phyloP scores from a whole-genome alignment of 2,329 filamentous ascomycete species.

The Rhynchosporium agropyri region DNA sequence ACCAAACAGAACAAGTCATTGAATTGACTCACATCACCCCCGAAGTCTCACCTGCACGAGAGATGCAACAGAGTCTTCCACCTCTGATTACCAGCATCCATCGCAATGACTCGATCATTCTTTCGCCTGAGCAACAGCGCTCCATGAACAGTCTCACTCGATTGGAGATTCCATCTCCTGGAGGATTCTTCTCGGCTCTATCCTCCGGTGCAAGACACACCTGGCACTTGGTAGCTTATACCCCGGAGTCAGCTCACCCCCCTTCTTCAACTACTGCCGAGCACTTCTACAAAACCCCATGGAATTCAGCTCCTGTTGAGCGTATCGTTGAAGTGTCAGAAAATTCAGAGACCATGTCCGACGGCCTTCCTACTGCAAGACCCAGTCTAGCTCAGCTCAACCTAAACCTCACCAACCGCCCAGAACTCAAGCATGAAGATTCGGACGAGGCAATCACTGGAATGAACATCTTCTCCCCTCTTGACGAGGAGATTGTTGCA shows the following conservation, averaged over 20 bases:
- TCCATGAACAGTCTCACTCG: conserved; percentile 74
- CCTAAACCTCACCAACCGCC: conserved; percentile 40
- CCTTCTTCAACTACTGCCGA: conserved; percentile 92
- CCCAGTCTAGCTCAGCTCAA: conserved; percentile 50
- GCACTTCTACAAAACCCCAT: conserved; percentile 86
- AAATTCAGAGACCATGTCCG: conserved; percentile 52
- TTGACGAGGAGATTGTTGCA: conserved; percentile 55
- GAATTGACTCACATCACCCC: conserved; percentile 45
- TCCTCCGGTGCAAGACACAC: conserved; percentile 76
- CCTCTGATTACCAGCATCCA: conserved; percentile 51
- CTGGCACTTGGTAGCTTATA: conserved; percentile 68
- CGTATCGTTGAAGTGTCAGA: conserved; percentile 67
- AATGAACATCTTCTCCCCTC: conserved; percentile 32
- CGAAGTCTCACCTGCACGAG: conserved; percentile 45
- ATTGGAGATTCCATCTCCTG: conserved; percentile 87
- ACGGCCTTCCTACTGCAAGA: conserved; percentile 69
- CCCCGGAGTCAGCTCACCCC: conserved; percentile 57
- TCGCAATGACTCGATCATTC: conserved; percentile 44
- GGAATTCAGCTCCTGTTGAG: conserved; percentile 64
- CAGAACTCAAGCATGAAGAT: conserved; percentile 41
- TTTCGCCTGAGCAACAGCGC: conserved; percentile 55
- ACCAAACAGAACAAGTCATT: conserved; percentile 58
- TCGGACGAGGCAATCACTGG: conserved; percentile 46
- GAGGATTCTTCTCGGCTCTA: conserved; percentile 87
- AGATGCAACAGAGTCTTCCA: conserved; percentile 57